phyloP scores from a whole-genome alignment of 2,329 filamentous ascomycete genomes.

The Pyricularia pennisetigena region DNA sequence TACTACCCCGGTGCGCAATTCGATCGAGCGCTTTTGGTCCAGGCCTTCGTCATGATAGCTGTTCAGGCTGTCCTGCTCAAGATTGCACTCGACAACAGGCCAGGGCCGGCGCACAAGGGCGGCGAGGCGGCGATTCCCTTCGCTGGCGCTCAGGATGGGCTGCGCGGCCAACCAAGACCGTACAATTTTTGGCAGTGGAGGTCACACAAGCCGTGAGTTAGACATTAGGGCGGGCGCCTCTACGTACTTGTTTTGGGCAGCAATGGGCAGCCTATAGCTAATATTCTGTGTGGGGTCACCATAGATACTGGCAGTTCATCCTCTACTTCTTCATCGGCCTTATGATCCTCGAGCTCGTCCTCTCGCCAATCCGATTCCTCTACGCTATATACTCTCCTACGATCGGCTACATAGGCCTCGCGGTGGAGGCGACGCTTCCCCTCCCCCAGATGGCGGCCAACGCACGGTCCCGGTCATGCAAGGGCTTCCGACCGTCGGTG shows the following conservation, averaged over 20 bases:
- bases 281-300: slow-evolving; percentile 15
- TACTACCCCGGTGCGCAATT: slow-evolving; percentile 60
- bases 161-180: slow-evolving; percentile 41
- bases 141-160: slow-evolving; percentile 34
- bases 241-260: background rate
- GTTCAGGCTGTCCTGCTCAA: slow-evolving; percentile 57
- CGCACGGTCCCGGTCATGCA: slow-evolving; percentile 56
- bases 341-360: slow-evolving; percentile 54
- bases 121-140: slow-evolving; percentile 56
- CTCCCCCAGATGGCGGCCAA: slow-evolving; percentile 72
- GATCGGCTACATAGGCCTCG: slow-evolving; percentile 66
- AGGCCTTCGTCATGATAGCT: slow-evolving; percentile 55
- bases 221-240: background rate
- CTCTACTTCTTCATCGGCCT: slow-evolving; percentile 55
- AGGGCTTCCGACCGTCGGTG: slow-evolving; percentile 68
- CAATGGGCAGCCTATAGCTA: background rate
- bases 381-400: slow-evolving; percentile 56
- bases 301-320: slow-evolving; percentile 66
- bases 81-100: slow-evolving; percentile 59
- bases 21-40: slow-evolving; percentile 52
- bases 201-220: slow-evolving; percentile 48
- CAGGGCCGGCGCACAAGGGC: slow-evolving; percentile 46
- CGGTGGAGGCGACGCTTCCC: slow-evolving; percentile 72
- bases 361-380: slow-evolving; percentile 46
- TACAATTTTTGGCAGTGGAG: slow-evolving; percentile 82